Conservation (phyloP, 805 yeast species). For the Candida odintsovae region DNA sequence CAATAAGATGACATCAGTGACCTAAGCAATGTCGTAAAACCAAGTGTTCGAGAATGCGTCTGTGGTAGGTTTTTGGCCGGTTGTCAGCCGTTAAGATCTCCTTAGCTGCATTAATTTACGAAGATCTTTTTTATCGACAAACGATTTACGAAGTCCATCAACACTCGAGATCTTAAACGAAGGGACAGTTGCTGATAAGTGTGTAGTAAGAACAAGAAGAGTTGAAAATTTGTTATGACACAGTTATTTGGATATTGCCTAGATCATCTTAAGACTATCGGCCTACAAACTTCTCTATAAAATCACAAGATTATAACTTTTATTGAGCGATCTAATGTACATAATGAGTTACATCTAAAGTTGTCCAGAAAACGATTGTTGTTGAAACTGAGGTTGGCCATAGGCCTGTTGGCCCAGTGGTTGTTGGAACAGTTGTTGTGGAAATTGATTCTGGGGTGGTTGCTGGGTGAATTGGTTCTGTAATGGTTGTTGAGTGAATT, state of each 20-base stretch:
- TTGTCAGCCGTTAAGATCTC: neutral
- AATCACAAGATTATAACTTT: neutral
- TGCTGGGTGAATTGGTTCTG: neutral
- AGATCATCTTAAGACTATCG: too few relatives aligned
- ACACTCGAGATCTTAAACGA: too few relatives aligned
- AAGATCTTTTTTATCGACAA: neutral
- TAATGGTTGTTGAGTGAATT: constrained; percentile 6
- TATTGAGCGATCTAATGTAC: neutral
- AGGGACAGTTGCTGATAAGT: neutral
- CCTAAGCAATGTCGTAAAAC: neutral
- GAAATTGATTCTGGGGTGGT: neutral
- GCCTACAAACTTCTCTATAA: neutral
- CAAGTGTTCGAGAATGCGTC: neutral
- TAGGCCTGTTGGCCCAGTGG: neutral
- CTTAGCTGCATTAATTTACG: neutral
- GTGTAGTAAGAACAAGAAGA: too few relatives aligned
- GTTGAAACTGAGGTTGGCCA: constrained; percentile 2
- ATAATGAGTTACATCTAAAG: neutral
- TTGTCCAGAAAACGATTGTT: constrained; percentile 4
- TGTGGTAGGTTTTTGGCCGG: neutral
- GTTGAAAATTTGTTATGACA: too few relatives aligned
- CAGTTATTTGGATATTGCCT: too few relatives aligned
- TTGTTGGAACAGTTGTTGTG: constrained; percentile 4
- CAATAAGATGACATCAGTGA: neutral
- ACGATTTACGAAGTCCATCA: too few relatives aligned